Evolutionary conservation across 2,329 filamentous ascomycete genomes (phyloP).

Genomic region (Colletotrichum lindemuthianum): DNA sequence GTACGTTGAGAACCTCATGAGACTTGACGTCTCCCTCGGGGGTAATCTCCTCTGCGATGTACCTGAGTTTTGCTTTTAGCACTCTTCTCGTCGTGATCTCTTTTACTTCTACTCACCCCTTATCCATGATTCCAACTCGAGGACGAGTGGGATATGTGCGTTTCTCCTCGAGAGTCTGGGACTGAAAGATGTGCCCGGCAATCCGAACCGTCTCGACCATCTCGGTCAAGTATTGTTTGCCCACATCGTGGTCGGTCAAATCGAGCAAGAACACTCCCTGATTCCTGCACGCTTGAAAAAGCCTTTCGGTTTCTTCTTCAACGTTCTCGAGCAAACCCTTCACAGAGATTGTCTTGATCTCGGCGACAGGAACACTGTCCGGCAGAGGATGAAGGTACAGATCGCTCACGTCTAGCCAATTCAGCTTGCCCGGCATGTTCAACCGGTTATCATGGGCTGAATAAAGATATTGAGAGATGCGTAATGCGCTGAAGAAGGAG

Average conservation of each 20-base stretch:
- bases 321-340: not conserved
- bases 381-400: not conserved
- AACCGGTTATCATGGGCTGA: too few relatives aligned
- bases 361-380: not conserved
- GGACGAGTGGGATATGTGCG: not conserved
- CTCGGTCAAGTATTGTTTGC: not conserved
- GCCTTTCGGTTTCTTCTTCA: not conserved
- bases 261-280: not conserved
- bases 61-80: not conserved
- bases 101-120: not conserved
- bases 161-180: not conserved
- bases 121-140: constrained; percentile 5
- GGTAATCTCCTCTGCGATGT: not conserved
- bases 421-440: too few relatives aligned
- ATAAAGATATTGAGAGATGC: too few relatives aligned
- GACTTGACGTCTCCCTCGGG: not conserved
- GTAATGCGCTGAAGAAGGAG: too few relatives aligned
- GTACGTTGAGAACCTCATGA: constrained; percentile 2
- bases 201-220: not conserved
- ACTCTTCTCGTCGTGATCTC: not conserved
- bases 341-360: not conserved
- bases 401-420: not conserved
- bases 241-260: not conserved
- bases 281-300: not conserved
- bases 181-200: constrained; percentile 1